phyloP scores from a whole-genome alignment of 2,329 filamentous ascomycete species.

The Xylaria sp. region DNA sequence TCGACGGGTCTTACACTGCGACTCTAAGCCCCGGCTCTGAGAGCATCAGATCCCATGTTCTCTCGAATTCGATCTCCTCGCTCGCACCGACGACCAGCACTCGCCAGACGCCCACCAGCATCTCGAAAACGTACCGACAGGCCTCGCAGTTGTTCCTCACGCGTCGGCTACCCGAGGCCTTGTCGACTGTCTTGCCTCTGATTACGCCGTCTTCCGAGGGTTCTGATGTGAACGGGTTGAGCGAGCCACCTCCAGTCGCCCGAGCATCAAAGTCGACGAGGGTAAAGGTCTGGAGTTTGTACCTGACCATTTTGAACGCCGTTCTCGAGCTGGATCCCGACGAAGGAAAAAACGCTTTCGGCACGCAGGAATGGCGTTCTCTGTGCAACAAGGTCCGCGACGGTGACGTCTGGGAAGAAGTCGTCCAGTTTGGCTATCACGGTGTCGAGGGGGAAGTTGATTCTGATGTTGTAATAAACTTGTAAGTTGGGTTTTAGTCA shows the following conservation, averaged over 20 bases:
- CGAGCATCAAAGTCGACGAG: constrained; percentile 79
- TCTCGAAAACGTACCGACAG: constrained; percentile 92
- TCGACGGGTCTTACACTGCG: constrained; percentile 45
- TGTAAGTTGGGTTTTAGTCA: constrained; percentile 57
- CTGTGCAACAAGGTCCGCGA: constrained; percentile 84
- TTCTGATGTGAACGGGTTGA: constrained; percentile 48
- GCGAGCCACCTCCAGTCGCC: constrained; percentile 72
- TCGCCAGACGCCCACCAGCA: constrained; percentile 68
- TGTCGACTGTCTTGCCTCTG: constrained; percentile 82
- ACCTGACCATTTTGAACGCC: constrained; percentile 89
- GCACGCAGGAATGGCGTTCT: constrained; percentile 79
- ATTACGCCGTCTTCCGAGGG: constrained; percentile 62
- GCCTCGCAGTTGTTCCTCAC: constrained; percentile 93
- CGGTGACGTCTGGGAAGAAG: constrained; percentile 92
- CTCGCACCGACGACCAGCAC: constrained; percentile 63
- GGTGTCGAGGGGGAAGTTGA: constrained; percentile 90
- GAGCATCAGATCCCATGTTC: constrained; percentile 52
- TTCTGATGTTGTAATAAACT: constrained; percentile 87
- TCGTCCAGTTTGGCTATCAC: constrained; percentile 84
- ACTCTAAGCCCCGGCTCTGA: constrained; percentile 49
- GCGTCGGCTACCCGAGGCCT: constrained; percentile 85
- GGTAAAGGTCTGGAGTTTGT: constrained; percentile 97
- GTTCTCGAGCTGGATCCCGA: constrained; percentile 86
- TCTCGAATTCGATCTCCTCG: constrained; percentile 71
- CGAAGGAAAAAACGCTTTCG: constrained; percentile 88